These are phyloP conservation scores for Spongiforma sp. DNA, from an alignment of 1,284 basidiomycete genomes.

Conservation along the genomic window DNA sequence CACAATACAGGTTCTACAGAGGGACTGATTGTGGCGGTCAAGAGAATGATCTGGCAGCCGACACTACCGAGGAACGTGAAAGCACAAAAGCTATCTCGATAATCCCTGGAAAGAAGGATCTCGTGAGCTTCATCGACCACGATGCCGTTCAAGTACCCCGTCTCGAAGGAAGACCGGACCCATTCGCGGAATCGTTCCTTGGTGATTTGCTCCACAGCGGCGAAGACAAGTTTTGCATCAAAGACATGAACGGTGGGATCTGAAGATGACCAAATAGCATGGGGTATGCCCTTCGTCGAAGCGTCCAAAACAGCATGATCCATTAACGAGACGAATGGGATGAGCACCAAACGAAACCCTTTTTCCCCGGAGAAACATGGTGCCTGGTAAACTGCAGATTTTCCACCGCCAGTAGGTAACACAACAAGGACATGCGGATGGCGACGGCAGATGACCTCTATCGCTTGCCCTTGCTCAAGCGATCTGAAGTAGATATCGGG, in stretches of 20 bases:
- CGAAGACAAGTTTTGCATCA: not conserved
- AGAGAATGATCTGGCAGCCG: not conserved
- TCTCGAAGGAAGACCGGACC: not conserved
- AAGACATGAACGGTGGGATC: not conserved
- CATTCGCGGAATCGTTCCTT: not conserved
- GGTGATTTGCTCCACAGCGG: not conserved
- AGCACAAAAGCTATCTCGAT: not conserved
- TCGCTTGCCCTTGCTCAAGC: not conserved
- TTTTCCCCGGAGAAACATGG: not conserved
- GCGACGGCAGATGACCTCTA: not conserved
- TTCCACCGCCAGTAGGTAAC: not conserved
- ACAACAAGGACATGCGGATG: constrained; percentile 1
- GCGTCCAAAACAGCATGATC: not conserved
- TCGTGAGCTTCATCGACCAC: not conserved
- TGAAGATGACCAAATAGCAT: not conserved
- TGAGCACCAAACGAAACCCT: not conserved
- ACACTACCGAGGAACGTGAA: not conserved
- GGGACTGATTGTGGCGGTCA: not conserved
- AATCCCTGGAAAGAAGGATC: not conserved
- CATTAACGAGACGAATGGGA: not conserved
- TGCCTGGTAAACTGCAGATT: constrained; percentile 3
- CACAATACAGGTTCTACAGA: not conserved
- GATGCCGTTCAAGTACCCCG: not conserved
- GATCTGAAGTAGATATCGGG: not conserved
- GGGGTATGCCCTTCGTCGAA: not conserved